Base-by-base conservation (phyloP, 257 asterid genomes). In the Verbena officinalis region DNA sequence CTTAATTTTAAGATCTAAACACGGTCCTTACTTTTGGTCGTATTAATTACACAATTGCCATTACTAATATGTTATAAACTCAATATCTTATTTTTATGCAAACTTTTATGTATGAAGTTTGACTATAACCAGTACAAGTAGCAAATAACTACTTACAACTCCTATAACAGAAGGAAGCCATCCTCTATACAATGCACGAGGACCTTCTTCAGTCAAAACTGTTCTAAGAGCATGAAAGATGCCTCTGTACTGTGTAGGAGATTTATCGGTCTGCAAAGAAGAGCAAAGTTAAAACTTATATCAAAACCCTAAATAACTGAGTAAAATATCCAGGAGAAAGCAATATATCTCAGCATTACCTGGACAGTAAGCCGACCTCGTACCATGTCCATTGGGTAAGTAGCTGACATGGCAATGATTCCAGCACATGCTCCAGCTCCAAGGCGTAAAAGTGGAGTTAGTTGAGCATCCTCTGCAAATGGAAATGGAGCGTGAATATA, bases 371-470 rank as follows among this genome's bases (percentile, higher is more conserved):
- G 24, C 75, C 94, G 80, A 61, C 94, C 94, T 52, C 94, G 86
- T 39, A 86, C 88, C 94, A 86, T 83, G 79, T 86, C 94, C 88
- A 86, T 78, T 17, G 94, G 94, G 77, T 86, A 86, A 40, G 94
- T 86, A 13, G 94, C 88, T 46, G 94, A 86, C 94, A 86, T 86
- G 83, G 94, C 94, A 71, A 86, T 79, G 62, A 86, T 86, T 72
- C 90, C 94, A 77, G 94, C 94, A 79, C 90, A 83, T 51, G 94
- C 94, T 72, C 94, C 94, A 55, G 94, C 94, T 54, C 94, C 94
- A 67, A 86, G 82, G 50, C 94, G 87, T 62, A 86, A 52, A 68
- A 86, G 67, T 51, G 95, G 91, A 74, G 86, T 86, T 55, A 80
- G 81, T 73, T 80, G 80, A 62, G 95, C 91, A 58, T 82, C 78